Conservation (phyloP, 2,329 filamentous ascomycete genomes). For the Ophiostoma tasmaniense region DNA sequence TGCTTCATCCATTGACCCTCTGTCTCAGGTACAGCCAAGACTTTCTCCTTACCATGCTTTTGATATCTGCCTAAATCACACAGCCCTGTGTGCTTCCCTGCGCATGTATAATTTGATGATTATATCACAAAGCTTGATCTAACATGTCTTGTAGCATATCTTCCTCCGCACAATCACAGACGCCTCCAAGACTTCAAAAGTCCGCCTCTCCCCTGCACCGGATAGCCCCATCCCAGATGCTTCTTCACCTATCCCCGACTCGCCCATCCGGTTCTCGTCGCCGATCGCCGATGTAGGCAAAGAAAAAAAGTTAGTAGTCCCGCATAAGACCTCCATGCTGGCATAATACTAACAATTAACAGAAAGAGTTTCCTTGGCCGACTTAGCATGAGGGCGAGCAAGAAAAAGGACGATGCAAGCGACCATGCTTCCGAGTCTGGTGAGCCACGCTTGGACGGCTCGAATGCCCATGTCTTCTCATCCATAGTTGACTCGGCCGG, state of each 20-base stretch:
- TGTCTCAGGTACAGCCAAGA: slow-evolving; percentile 25
- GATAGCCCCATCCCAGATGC: slow-evolving; percentile 38
- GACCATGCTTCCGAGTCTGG: slow-evolving; percentile 64
- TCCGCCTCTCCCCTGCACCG: slow-evolving; percentile 39
- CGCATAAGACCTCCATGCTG: not conserved
- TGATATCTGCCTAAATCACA: not conserved
- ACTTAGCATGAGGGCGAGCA: slow-evolving; percentile 64
- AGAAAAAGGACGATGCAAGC: slow-evolving; percentile 51
- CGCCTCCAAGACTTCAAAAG: slow-evolving; percentile 46
- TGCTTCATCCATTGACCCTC: slow-evolving; percentile 25
- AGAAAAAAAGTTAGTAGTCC: slow-evolving; percentile 55
- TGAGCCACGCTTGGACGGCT: slow-evolving; percentile 63
- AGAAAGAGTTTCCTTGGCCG: slow-evolving; percentile 80
- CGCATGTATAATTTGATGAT: not conserved
- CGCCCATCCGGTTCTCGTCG: slow-evolving; percentile 29
- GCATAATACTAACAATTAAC: not conserved
- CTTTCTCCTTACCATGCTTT: not conserved
- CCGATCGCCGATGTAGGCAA: slow-evolving; percentile 36
- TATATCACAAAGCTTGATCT: not conserved
- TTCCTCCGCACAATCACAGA: slow-evolving; percentile 60
- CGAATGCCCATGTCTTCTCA: slow-evolving; percentile 74
- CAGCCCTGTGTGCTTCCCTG: not conserved
- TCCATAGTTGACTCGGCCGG: slow-evolving; percentile 62
- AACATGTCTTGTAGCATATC: slow-evolving; percentile 40
- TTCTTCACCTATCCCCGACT: slow-evolving; percentile 28